These are phyloP conservation scores for Chalciporus pseudorubinellus DNA, from an alignment of 768 basidiomycete genomes.

Conservation along the genomic window DNA sequence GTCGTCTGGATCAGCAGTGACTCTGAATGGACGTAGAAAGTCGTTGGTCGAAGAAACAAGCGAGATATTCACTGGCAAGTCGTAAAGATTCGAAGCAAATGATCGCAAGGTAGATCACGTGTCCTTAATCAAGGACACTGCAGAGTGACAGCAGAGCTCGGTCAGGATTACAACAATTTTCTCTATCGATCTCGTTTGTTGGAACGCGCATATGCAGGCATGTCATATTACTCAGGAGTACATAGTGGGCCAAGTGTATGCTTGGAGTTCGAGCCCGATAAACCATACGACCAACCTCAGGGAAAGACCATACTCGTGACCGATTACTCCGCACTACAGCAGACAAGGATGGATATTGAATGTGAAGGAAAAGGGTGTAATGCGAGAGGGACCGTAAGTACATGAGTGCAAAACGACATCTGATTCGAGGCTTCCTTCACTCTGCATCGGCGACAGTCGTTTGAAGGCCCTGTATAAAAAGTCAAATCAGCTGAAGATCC, in stretches of 20 bases:
- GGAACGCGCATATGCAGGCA: background rate
- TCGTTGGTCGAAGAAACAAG: background rate
- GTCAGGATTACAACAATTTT: background rate
- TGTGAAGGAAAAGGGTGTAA: background rate
- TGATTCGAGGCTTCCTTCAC: background rate
- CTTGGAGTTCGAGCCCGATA: background rate
- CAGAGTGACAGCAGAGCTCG: background rate
- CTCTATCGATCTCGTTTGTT: background rate
- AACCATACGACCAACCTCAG: background rate
- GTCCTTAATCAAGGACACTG: background rate
- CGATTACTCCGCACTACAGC: background rate
- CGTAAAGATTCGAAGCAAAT: background rate
- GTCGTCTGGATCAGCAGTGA: constrained; percentile 1
- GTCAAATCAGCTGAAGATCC: background rate
- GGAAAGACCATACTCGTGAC: background rate
- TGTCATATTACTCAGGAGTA: background rate
- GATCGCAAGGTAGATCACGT: background rate
- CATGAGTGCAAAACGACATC: background rate
- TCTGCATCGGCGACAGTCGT: background rate
- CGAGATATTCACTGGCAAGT: background rate
- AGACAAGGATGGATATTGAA: background rate
- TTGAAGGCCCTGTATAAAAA: background rate
- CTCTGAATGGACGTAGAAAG: background rate
- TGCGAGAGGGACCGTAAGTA: background rate
- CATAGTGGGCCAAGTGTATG: background rate